Conservation (phyloP, 441 rosid species). For the Pelargonium citronellum region DNA sequence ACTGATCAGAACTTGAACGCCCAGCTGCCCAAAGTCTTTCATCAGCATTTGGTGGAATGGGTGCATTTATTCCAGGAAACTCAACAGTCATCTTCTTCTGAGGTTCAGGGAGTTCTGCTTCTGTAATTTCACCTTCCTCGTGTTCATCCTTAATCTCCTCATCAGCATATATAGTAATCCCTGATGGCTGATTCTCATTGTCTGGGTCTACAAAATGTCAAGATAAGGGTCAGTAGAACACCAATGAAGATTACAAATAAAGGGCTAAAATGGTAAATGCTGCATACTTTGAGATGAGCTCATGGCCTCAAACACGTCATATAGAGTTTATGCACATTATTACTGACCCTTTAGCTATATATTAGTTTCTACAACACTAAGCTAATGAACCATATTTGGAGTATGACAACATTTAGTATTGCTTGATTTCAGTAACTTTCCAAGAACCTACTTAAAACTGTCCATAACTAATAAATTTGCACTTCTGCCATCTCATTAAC, state of each 20-base stretch:
- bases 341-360: too few species aligned
- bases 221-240: slow-evolving; percentile 13
- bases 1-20: slow-evolving; percentile 33
- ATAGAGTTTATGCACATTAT: not conserved
- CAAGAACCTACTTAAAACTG: too few species aligned
- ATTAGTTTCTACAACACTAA: too few species aligned
- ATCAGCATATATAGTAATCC: slow-evolving; percentile 72
- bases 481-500: too few species aligned
- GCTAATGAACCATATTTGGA: too few species aligned
- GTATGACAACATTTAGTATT: too few species aligned
- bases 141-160: slow-evolving; percentile 58
- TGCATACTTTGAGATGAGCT: not conserved
- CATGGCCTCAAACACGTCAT: not conserved
- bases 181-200: slow-evolving; percentile 61
- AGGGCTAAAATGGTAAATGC: too few species aligned
- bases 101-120: slow-evolving; percentile 33
- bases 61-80: slow-evolving; percentile 86
- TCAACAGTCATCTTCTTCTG: slow-evolving; percentile 50
- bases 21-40: slow-evolving; percentile 55
- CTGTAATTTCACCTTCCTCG: slow-evolving; percentile 75
- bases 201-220: slow-evolving; percentile 42
- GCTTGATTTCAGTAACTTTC: too few species aligned
- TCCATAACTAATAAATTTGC: too few species aligned
- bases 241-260: not conserved
- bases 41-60: slow-evolving; percentile 76